Base-by-base conservation (phyloP, 1,284 basidiomycete species). In the Rugiboletus extremiorientalis region DNA sequence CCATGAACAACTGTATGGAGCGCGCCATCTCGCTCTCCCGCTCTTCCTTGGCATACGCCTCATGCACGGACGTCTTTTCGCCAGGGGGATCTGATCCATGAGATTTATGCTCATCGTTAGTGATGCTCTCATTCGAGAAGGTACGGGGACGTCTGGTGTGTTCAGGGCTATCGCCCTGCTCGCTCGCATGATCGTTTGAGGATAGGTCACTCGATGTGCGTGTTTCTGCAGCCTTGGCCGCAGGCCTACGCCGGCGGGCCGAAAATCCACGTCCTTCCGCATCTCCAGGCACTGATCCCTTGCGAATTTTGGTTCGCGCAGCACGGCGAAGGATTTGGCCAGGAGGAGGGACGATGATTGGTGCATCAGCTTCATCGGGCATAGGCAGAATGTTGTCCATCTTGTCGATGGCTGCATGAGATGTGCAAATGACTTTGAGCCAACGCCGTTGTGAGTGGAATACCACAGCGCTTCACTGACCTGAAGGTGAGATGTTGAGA, bases 251-350 rank as follows among this genome's bases (percentile, higher is more conserved):
- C 42, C 76, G 60, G 63, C 79, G 74, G 30, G 68, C 69, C 14
- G 74, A 66, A 74, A 95, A 96, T 20, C 92, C 86, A 79, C 92
- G 91, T 5, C 89, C 88, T 44, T 85, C 88, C 7, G 85, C 88
- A 70, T 46, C 61, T 56, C 91, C 90, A 14, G 83, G 79, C 25
- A 89, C 72, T 16, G 85, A 84, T n/a, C 88, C 80, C 76, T 98
- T 99, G 54, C 96, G 87, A 67, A 98, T 97, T 79, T 95, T 96
- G 5, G 96, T 99, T 23, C 96, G 86, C 11, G 94, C 94, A 15
- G 94, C 86, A 45, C 96, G 88, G 31, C 94, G 91, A 16, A 99
- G 80, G 65, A 96, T 94, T 71, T 90, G 89, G 16, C 92, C 92
- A 3, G 92, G 93, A 46, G 88, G 87, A 34, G 92, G 92, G 8